Base-by-base conservation (phyloP, 2,329 filamentous ascomycete species). In the Sporothrix inflata region DNA sequence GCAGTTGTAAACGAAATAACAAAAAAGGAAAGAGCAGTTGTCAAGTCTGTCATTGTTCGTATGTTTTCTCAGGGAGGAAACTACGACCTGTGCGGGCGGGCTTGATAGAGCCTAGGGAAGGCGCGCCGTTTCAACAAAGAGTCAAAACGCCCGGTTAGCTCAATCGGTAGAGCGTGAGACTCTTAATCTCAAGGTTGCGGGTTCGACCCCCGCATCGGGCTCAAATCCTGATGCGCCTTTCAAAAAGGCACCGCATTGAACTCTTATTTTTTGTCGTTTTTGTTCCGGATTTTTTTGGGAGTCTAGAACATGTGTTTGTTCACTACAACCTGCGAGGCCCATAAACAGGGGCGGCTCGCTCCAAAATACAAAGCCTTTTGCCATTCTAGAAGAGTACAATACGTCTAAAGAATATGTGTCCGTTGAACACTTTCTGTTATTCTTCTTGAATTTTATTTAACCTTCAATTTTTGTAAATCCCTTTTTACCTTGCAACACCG, bases 101-200 rank as follows among this genome's bases (percentile, higher is more conserved):
- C n/a, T 40, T 57, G 34, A 69, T 69, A 55, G 49, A 45, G 2
- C 30, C 66, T n/a, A 24, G 66, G 34, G 21, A 55, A 1, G 47
- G 24, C 30, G 49, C 47, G 49, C n/a, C n/a, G 65, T 40, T 21
- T 38, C 47, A 68, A 68, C 65, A 68, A 53, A 21, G 45, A 68
- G 47, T 49, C 47, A 51, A 68, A 71, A 71, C 74, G 84, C 85
- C 85, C 82, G 85, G 85, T 84, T 89, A 89, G 87, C 87, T 89
- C 87, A 89, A 89, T 89, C 86, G 86, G 87, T 90, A 90, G 88
- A 91, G 88, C 88, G 88, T 90, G 86, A 89, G 88, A 90, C 89
- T 90, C 89, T 88, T 87, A 87, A 86, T 77, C 76, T 76, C 75
- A 77, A 77, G 76, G 77, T 77, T 78, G 75, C 75, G 76, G 76